Conservation (phyloP, 2,329 filamentous ascomycete genomes). For the Diaporthe citriasiana region DNA sequence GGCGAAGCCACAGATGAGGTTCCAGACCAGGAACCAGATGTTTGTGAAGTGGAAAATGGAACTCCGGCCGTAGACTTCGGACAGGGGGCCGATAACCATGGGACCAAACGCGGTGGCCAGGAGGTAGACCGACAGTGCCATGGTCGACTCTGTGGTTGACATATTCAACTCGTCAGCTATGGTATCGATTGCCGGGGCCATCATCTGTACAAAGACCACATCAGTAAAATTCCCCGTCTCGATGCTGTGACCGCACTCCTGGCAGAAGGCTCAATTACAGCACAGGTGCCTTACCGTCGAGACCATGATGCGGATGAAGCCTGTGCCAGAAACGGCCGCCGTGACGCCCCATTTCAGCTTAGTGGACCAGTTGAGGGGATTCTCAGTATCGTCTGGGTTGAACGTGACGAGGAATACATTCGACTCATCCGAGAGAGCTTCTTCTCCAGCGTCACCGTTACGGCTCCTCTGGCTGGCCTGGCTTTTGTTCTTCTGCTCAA, state of each 20-base stretch:
- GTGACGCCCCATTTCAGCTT: constrained; percentile 64
- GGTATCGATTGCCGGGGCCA: constrained; percentile 63
- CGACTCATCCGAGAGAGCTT: background rate
- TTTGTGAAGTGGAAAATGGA: constrained; percentile 60
- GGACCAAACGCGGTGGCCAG: constrained; percentile 61
- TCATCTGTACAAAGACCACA: constrained; percentile 52
- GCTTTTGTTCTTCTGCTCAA: background rate
- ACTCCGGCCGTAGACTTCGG: constrained; percentile 63
- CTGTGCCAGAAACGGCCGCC: constrained; percentile 62
- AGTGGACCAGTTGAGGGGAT: constrained; percentile 57
- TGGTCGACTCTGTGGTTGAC: constrained; percentile 59
- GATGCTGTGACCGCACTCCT: background rate
- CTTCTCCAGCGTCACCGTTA: background rate
- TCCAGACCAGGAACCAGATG: constrained; percentile 65
- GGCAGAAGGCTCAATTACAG: background rate
- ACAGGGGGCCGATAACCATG: constrained; percentile 59
- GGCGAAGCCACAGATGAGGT: constrained; percentile 60
- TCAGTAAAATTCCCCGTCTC: background rate
- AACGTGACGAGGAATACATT: constrained; percentile 43
- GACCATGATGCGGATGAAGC: constrained; percentile 66
- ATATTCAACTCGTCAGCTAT: constrained; percentile 68
- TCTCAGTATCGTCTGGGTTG: constrained; percentile 51
- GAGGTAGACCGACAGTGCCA: constrained; percentile 62
- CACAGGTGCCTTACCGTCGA: constrained; percentile 51
- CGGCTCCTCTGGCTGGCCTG: background rate